Conservation (phyloP, 176 grass and related monocot species). For the Avena sativa region DNA sequence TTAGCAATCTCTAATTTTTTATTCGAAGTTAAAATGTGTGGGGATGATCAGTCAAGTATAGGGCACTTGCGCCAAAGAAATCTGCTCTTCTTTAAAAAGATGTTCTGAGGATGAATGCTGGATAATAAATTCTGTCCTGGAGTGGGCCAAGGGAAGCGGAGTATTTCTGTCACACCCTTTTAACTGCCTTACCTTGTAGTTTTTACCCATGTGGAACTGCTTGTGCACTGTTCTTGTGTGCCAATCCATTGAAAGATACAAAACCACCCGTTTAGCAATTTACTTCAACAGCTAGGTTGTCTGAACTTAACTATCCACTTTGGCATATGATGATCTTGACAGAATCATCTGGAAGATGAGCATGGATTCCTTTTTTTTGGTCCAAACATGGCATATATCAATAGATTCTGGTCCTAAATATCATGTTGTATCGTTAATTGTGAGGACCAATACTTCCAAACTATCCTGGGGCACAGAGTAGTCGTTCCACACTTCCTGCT, state of each 20-base stretch:
- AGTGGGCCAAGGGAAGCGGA: background rate
- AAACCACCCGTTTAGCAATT: background rate
- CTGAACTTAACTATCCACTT: background rate
- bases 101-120: background rate
- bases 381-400: slow-evolving; percentile 11
- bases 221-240: background rate
- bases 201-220: slow-evolving; percentile 4
- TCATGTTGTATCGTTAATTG: background rate
- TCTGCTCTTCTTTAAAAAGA: background rate
- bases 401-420: background rate
- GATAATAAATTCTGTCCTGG: slow-evolving; percentile 9
- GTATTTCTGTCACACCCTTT: background rate
- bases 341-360: background rate
- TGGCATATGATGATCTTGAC: background rate
- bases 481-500: background rate
- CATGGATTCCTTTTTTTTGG: background rate
- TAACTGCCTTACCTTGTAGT: background rate
- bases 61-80: background rate
- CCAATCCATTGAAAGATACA: background rate
- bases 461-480: background rate
- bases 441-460: slow-evolving; percentile 12
- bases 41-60: no score
- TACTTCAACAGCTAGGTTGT: slow-evolving; percentile 27
- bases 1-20: background rate
- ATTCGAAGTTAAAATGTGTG: background rate